Evolutionary conservation across 2,329 filamentous ascomycete species (phyloP), one percentile per base, ranked within the genome.

Genomic region (Fusarium redolens): DNA sequence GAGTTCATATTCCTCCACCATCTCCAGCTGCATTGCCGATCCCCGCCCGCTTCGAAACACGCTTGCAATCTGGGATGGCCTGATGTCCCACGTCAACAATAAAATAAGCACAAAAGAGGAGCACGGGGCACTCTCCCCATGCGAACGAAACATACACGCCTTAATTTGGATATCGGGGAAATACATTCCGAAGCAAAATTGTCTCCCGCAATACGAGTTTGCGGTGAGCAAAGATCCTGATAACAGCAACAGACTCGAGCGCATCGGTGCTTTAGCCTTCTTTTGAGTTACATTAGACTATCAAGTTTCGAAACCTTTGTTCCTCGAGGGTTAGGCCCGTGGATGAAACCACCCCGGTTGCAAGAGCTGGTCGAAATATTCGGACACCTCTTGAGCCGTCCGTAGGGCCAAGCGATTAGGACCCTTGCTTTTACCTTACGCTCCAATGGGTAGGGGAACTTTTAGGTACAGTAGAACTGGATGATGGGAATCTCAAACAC

Each of bases 71-170:
- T 47, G 25, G 30, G 38, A 67, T 74, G 71, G 71, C 31, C 68
- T 74, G 68, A 74, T 65, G 50, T 71, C 58, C 71, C 68, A 69
- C 38, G 58, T 63, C 60, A 45, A 74, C 47, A 72, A 57, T 28
- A 48, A 25, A 45, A 57, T 33, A 57, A 58, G 71, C 40, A 69
- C 61, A 51, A 54, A 47, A 54, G 30, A 73, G 71, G 55, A 73
- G 71, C 71, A 72, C 71, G 59, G 71, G 47, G 67, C 71, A 74
- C 52, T 64, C 33, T 47, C 66, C 69, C 70, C 52, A 67, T 71
- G 40, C 59, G 71, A 73, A 73, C 66, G 58, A 73, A 73, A 73
- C 70, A 73, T 64, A 45, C 61, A 68, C 43, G 71, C 71, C 67
- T 71, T 65, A 61, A 71, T 66, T 72, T 72, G 33, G 22, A 54